Base-by-base conservation (phyloP, 2,329 filamentous ascomycete genomes). In the Stachybotrys elegans region DNA sequence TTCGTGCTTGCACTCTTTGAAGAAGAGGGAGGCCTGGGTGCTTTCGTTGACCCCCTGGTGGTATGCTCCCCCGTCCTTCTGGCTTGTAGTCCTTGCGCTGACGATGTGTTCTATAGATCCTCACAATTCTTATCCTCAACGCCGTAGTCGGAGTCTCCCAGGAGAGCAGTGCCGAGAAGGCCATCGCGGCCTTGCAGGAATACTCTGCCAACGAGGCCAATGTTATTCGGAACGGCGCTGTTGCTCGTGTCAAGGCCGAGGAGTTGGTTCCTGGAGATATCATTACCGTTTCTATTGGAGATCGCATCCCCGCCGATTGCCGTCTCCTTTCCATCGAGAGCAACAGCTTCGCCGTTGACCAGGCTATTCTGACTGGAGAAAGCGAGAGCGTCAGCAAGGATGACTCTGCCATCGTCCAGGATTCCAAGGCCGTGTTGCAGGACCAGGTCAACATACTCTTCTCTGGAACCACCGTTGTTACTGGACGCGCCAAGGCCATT, bases 131-230 rank as follows among this genome's bases (percentile, higher is more conserved):
- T 37, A 86, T 98, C 51, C 83, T 98, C 57, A 98, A 98, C 70
- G 88, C 93, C 49, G 85, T 98, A 54, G 93, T 98, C 51, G 93
- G 93, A 62, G 93, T 98, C 22, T 96, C 92, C 45, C 93, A 98
- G 75, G 93, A 98, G 75, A 96, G 88, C 69, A 96, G 91, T 62
- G 93, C 93, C 53, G 93, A 98, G 68, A 96, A 97, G 72, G 93
- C 93, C 42, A 98, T 98, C 63, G 91, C 93, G 21, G 93, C 93
- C 36, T 80, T 98, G 45, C 93, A 98, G 70, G 92, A 98, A 78
- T 98, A 98, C 72, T 97, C 92, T 22, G 93, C 93, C 60, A 98
- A 97, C 68, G 89, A 95, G 68, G 92, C 93, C 56, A 98, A 92
- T 63, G 92, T 95, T 43, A 67, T 95, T 47, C 87, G 93, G 58